A percentile compares a stretch with the other conserved stretches of the same genome.
Conservation (phyloP, 164 flowering plant species). For the Vitis amurensis region DNA sequence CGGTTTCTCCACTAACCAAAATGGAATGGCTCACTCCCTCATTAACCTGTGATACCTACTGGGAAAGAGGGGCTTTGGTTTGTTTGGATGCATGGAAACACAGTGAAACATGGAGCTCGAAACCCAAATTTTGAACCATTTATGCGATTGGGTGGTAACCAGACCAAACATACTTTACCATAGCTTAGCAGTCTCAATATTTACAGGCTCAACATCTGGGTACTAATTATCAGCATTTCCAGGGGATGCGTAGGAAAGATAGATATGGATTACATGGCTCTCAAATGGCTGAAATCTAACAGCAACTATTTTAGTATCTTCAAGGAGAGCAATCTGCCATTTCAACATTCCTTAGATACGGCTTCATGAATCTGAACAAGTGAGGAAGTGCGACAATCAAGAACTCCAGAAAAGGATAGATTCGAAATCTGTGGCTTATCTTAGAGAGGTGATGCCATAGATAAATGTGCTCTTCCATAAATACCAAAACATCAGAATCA, state of each 20-base stretch:
- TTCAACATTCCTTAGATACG: no score
- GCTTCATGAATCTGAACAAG: no score
- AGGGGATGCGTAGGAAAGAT: no score
- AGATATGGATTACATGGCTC: no score
- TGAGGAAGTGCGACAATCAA: slow-evolving; percentile 34
- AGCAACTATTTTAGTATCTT: no score
- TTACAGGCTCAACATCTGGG: no score
- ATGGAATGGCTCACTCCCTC: slow-evolving; percentile 10
- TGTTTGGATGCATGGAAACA: slow-evolving; percentile 69
- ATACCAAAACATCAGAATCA: slow-evolving; percentile 48
- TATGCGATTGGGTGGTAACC: slow-evolving; percentile 71
- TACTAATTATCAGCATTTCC: no score
- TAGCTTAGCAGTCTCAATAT: slow-evolving; percentile 19
- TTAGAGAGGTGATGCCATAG: slow-evolving; percentile 71
- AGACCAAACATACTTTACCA: slow-evolving; percentile 79
- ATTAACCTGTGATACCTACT: slow-evolving; percentile 72
- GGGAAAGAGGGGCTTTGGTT: slow-evolving; percentile 54
- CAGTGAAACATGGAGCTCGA: slow-evolving; percentile 75
- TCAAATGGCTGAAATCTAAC: no score
- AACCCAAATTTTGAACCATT: slow-evolving; percentile 74
- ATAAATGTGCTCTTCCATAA: slow-evolving; percentile 70
- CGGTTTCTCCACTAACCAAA: no score
- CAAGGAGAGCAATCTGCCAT: no score
- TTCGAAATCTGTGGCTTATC: slow-evolving; percentile 91
- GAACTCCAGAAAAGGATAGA: slow-evolving; percentile 69